Percentiles rank a stretch among this genome's conserved stretches.
These are phyloP conservation scores for Petrea volubilis DNA, from an alignment of 257 asterid species.

Conservation along the genomic window DNA sequence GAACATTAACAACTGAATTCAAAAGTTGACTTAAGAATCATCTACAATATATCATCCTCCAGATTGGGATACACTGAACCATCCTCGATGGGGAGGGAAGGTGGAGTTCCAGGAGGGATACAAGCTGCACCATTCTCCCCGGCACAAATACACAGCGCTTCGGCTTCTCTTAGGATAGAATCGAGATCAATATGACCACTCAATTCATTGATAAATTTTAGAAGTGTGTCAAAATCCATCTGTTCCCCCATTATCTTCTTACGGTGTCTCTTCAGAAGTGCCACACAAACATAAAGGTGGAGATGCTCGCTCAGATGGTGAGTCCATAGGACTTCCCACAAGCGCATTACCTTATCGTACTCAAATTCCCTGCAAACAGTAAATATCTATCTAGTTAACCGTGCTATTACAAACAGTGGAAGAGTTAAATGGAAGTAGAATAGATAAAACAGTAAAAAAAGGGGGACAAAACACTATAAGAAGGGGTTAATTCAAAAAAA, in stretches of 20 bases:
- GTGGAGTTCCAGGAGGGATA: constrained; percentile 98
- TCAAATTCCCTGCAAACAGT: constrained; percentile 77
- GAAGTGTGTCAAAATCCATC: constrained; percentile 95
- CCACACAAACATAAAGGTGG: constrained; percentile 83
- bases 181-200: constrained; percentile 90
- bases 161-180: constrained; percentile 82
- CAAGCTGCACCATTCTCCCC: constrained; percentile 94
- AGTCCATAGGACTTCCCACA: constrained; percentile 98
- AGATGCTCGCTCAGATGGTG: constrained; percentile 86
- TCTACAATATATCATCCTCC: constrained; percentile 75
- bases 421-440: not conserved
- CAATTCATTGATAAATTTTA: constrained; percentile 87
- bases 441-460: not conserved
- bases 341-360: constrained; percentile 70
- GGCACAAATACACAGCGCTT: constrained; percentile 87
- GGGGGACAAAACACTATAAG: too few relatives aligned
- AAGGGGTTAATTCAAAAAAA: too few relatives aligned
- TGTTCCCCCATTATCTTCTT: constrained; percentile 80
- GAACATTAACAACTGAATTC: not conserved
- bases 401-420: not conserved
- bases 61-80: constrained; percentile 63
- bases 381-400: not conserved
- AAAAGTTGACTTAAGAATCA: not conserved
- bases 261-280: constrained; percentile 77
- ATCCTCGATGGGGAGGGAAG: constrained; percentile 81